Evolutionary conservation across 2,329 filamentous ascomycete species (phyloP), one percentile per base, ranked within the genome.

Genomic region (Ophiocordyceps camponoti-rufipedis): DNA sequence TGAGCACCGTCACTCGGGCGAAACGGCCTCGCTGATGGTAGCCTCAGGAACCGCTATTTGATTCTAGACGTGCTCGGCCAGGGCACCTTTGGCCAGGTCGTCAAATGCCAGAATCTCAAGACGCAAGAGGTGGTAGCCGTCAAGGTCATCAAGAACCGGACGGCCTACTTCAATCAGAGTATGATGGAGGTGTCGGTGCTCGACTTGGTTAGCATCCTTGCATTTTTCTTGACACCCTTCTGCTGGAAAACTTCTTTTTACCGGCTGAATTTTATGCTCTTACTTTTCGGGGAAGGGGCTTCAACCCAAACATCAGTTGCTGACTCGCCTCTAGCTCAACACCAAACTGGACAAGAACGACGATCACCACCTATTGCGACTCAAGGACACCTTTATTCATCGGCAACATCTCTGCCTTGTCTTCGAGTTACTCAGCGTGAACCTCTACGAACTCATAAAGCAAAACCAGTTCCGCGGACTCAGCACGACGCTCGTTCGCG

Each of bases 161-260:
- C 91, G 2, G 91, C 91, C 35, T 98, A 98, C 63, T 98, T 98
- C 69, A 98, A 98, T 60, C 91, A 98, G 64, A 96, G 91, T 63
- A 98, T 98, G 91, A 98, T 98, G 91, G 91, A 98, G 61, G 91
- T 98, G 31, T 98, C 91, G 2, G 91, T 98, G 23, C 71, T 98
- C 47, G 91, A 98, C 63, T 61, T 98, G 71, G 86, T 93, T 71
- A 47, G 76, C 54, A 18, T 14, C 32, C 16, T n/a, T 9, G 18
- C 35, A 10, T 18, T 19, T 31, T 23, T 23, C 3, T 23, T 23
- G 23, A 23, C 23, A 23, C 5, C 23, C 23, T 23, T 5, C 23
- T 3, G 23, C 23, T 23, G 3, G 23, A 23, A 23, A 23, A 23
- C 23, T 23, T 23, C 23, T 23, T 23, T 23, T 23, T 23, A 23